Conservation (phyloP, 2,329 filamentous ascomycete genomes). For the Pseudocercospora vitis region DNA sequence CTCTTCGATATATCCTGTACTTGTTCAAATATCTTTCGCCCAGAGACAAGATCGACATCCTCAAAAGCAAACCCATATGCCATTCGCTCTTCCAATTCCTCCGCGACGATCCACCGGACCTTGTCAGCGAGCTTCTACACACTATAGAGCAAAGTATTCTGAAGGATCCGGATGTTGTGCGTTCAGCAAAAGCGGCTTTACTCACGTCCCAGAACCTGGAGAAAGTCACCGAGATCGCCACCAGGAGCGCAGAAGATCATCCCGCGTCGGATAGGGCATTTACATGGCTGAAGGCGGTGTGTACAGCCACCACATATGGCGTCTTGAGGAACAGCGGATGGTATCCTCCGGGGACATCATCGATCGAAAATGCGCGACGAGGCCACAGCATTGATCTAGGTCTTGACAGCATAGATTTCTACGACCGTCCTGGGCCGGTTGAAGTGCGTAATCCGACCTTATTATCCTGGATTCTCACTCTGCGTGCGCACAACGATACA, state of each 20-base stretch:
- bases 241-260: conserved; percentile 47
- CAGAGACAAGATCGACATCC: conserved; percentile 75
- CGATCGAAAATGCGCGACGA: conserved; percentile 39
- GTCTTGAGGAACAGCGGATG: conserved; percentile 77
- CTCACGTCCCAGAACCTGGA: conserved; percentile 44
- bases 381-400: conserved; percentile 57
- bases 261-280: conserved; percentile 70
- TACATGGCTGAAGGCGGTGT: conserved; percentile 71
- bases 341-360: conserved; percentile 65
- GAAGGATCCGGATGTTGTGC: conserved; percentile 69
- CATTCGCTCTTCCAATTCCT: conserved; percentile 73
- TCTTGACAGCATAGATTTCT: conserved; percentile 68
- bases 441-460: conserved; percentile 78
- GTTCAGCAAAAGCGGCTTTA: conserved; percentile 62
- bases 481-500: conserved; percentile 79
- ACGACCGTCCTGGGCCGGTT: conserved; percentile 57
- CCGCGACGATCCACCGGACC: conserved; percentile 71
- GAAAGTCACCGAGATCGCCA: conserved; percentile 58
- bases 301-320: conserved; percentile 71
- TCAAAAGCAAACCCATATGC: conserved; percentile 71
- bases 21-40: conserved; percentile 76
- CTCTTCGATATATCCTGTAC: conserved; percentile 76
- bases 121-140: conserved; percentile 73
- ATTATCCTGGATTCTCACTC: conserved; percentile 72
- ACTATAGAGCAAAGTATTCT: conserved; percentile 70